Evolutionary conservation across 768 basidiomycete species (phyloP).

Genomic region (Agaricus subrufescens): DNA sequence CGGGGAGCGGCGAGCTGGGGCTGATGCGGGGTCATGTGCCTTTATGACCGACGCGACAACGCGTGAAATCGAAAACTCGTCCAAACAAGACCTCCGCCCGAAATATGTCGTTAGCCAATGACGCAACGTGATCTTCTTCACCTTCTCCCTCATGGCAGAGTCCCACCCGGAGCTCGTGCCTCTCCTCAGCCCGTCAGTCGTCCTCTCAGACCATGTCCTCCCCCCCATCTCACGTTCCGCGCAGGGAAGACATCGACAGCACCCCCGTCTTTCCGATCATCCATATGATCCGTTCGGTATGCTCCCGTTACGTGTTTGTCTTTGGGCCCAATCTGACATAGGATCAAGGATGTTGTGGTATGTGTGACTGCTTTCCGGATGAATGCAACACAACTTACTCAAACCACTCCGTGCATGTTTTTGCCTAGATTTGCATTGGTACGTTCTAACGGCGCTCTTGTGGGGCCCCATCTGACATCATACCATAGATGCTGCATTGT

Average conservation of each 20-base stretch:
- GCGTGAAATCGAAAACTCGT: slow-evolving; percentile 24
- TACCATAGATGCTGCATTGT: slow-evolving; percentile 72
- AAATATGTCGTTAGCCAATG: too few relatives aligned
- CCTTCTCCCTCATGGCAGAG: slow-evolving; percentile 25
- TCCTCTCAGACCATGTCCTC: slow-evolving; percentile 1
- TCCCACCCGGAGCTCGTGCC: slow-evolving; percentile 39
- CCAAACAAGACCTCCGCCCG: slow-evolving; percentile 14
- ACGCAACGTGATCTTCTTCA: slow-evolving; percentile 7
- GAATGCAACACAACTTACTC: not conserved
- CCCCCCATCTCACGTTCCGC: slow-evolving; percentile 1
- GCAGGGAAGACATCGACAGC: slow-evolving; percentile 46
- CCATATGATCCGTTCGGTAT: slow-evolving; percentile 65
- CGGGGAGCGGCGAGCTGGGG: slow-evolving; percentile 22
- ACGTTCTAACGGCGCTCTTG: slow-evolving; percentile 13
- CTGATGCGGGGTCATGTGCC: slow-evolving; percentile 29
- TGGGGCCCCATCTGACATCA: slow-evolving; percentile 1
- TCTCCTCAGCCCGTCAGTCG: slow-evolving; percentile 35
- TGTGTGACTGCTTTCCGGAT: slow-evolving; percentile 11
- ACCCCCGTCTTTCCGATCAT: slow-evolving; percentile 78
- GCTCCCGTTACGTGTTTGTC: slow-evolving; percentile 16
- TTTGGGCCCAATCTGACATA: slow-evolving; percentile 11
- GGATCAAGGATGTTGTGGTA: slow-evolving; percentile 58
- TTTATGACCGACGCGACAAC: slow-evolving; percentile 31
- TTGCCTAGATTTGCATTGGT: slow-evolving; percentile 52
- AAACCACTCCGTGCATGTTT: not conserved